Percentiles rank a stretch among this genome's conserved stretches.
phyloP scores from a whole-genome alignment of 768 basidiomycete species.

The Psilocybe sp. region DNA sequence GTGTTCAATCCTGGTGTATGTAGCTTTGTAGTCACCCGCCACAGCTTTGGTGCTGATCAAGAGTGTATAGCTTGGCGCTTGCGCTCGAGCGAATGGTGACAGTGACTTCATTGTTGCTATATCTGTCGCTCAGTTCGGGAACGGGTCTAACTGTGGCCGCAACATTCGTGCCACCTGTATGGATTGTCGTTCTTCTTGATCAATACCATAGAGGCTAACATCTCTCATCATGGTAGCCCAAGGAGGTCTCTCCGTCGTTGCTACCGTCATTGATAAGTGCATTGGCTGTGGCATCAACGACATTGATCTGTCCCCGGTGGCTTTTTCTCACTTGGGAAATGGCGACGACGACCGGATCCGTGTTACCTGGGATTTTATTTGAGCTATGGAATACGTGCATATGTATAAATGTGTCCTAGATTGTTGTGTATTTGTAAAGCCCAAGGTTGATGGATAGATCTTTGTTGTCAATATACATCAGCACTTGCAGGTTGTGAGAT shows the following conservation, averaged over 20 bases:
- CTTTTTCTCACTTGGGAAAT: constrained; percentile 18
- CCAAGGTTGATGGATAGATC: no score
- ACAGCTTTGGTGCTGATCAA: no score
- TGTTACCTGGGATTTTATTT: constrained; percentile 19
- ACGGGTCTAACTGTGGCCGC: neutral
- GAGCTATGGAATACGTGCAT: neutral
- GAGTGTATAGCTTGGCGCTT: neutral
- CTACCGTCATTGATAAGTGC: constrained; percentile 24
- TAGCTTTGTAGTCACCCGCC: neutral
- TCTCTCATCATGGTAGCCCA: constrained; percentile 8
- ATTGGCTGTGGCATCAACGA: constrained; percentile 20
- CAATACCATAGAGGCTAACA: neutral
- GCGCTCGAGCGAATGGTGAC: neutral
- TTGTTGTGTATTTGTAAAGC: no score
- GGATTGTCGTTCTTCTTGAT: neutral
- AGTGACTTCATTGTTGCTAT: neutral
- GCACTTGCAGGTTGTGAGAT: no score
- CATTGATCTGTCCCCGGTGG: constrained; percentile 26
- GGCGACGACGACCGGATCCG: constrained; percentile 12
- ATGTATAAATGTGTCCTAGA: no score
- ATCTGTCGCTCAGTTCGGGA: neutral
- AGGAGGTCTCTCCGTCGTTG: constrained; percentile 19
- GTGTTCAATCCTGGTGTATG: neutral
- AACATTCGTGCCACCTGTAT: neutral
- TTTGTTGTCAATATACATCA: no score